Percentiles rank a stretch among this genome's conserved stretches.
Evolutionary conservation across 2,329 filamentous ascomycete species (phyloP).

Genomic region (Aureobasidium pullulans): DNA sequence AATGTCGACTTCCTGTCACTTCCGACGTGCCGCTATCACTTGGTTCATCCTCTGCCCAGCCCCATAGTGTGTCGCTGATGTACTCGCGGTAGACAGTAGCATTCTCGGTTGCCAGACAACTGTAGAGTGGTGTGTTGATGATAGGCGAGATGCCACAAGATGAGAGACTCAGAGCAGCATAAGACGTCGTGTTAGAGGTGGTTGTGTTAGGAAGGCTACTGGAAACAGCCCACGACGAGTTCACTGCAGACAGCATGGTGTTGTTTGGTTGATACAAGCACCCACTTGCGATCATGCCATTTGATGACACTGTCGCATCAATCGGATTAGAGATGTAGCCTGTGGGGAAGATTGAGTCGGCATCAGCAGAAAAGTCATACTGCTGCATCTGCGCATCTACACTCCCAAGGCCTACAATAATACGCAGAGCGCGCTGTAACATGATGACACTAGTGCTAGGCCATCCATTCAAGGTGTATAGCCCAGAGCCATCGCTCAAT

Average conservation of each 20-base stretch:
- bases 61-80: constrained; percentile 49
- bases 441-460: constrained; percentile 54
- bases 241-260: constrained; percentile 35
- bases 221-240: constrained; percentile 47
- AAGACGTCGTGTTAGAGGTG: constrained; percentile 15
- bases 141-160: constrained; percentile 55
- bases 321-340: constrained; percentile 36
- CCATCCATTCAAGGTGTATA: constrained; percentile 54
- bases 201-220: constrained; percentile 16
- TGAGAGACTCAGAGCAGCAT: constrained; percentile 29
- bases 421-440: constrained; percentile 44
- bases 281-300: constrained; percentile 40
- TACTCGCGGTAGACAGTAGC: constrained; percentile 44
- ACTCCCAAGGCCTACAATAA: constrained; percentile 49
- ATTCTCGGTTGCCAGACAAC: constrained; percentile 43
- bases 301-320: constrained; percentile 26
- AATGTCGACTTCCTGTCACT: constrained; percentile 35
- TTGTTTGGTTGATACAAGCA: constrained; percentile 46
- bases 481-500: constrained; percentile 22
- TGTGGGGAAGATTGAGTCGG: constrained; percentile 43
- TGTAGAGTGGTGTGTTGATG: constrained; percentile 49
- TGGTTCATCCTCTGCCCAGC: constrained; percentile 53
- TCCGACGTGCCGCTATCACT: constrained; percentile 31
- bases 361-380: constrained; percentile 50
- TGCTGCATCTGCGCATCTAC: constrained; percentile 50